Base-by-base conservation (phyloP, 2,329 filamentous ascomycete genomes). In the Cadophora malorum region DNA sequence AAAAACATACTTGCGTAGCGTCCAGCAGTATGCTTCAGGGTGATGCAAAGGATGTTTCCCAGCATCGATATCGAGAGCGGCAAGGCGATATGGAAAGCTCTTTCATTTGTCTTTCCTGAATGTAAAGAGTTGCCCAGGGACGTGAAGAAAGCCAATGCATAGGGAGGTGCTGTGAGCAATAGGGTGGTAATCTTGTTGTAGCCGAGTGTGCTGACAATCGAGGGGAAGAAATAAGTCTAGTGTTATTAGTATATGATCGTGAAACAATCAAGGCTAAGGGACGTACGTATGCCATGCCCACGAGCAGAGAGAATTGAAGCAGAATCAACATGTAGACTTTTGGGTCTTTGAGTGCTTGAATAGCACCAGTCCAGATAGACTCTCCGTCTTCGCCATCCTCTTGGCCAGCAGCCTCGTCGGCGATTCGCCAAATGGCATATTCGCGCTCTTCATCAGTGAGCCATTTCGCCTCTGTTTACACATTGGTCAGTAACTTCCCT, bases 391-490 rank as follows among this genome's bases (percentile, higher is more conserved):
- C 63, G 14, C 58, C 58, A n/a, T 65, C 63, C 25, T 45, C 63
- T 16, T 56, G 52, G 4, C 65, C 65, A 16, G 58, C 58, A 47
- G 52, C 65, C 21, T 61, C 58, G 6, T 55, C 38, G 1, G 88
- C 83, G 0, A 90, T 78, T 7, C 87, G 78, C 86, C 86, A 89
- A 19, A 81, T 79, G 3, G 80, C 80, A 14, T 81, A 75, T 12
- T 79, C 76, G 23, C 80, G 79, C 65, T 84, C 80, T 41, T 81
- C 79, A 1, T 78, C 76, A 0, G 77, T 82, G 49, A 84, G 79
- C 73, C 82, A 83, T 9, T 76, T 75, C 1, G 50, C 58, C n/a
- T 61, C 58, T 61, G 35, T 49, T n/a, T 6, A 14, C 1, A 49
- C 4, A 31, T 14, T 3, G 10, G 45, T 45, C 16, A 45, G 38